Conservation (phyloP, 495 filamentous ascomycete genomes). For the Aspergillus mulundensis region DNA sequence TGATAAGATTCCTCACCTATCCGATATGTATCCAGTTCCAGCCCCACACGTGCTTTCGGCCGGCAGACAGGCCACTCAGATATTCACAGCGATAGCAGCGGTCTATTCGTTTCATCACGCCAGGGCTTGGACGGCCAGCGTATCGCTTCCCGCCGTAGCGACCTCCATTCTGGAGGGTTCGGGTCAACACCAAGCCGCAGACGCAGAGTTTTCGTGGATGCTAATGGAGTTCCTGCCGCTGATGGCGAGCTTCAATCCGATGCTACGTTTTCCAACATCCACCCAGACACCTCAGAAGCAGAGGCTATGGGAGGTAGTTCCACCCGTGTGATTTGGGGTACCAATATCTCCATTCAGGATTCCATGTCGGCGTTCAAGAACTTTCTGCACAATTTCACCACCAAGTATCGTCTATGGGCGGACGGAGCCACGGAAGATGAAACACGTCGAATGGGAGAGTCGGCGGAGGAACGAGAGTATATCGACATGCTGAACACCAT, state of each 20-base stretch:
- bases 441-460: constrained; percentile 56
- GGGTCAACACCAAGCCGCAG: constrained; percentile 61
- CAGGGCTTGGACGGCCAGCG: constrained; percentile 47
- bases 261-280: constrained; percentile 81
- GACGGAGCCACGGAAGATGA: constrained; percentile 77
- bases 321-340: constrained; percentile 90
- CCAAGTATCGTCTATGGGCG: constrained; percentile 87
- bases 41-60: constrained; percentile 59
- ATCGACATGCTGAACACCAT: constrained; percentile 84
- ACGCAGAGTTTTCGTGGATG: constrained; percentile 74
- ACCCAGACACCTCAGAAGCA: constrained; percentile 87
- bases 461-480: constrained; percentile 68
- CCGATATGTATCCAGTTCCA: constrained; percentile 82
- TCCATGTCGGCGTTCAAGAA: constrained; percentile 82
- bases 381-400: constrained; percentile 83
- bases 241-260: constrained; percentile 59
- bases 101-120: constrained; percentile 72
- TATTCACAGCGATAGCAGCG: constrained; percentile 74
- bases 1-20: constrained; percentile 81
- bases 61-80: constrained; percentile 55
- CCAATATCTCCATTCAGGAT: constrained; percentile 90
- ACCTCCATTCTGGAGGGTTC: constrained; percentile 74
- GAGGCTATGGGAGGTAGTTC: constrained; percentile 78
- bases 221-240: constrained; percentile 66
- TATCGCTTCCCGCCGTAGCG: constrained; percentile 59